phyloP scores from a whole-genome alignment of 1,139 yeast genomes.

The Hansenula sp. region DNA sequence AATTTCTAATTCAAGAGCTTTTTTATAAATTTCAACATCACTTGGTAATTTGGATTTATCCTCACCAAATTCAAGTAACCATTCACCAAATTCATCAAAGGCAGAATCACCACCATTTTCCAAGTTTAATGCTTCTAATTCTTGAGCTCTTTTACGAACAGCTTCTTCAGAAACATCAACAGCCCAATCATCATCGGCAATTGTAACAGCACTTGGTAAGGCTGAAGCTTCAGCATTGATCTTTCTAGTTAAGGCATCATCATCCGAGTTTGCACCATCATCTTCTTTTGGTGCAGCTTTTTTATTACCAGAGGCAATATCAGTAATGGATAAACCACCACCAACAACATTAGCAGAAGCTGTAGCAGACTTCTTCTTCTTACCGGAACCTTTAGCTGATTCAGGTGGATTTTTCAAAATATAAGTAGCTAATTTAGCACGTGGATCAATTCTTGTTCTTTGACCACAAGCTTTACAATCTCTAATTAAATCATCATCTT shows the following conservation, averaged over 20 bases:
- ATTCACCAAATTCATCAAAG: conserved; percentile 81
- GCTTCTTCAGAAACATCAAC: conserved; percentile 98
- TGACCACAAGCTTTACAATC: conserved; percentile 99
- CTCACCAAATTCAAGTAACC: conserved; percentile 65
- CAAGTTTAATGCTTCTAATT: conserved; percentile 58
- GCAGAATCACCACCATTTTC: conserved; percentile 34
- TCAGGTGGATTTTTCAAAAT: conserved; percentile 93
- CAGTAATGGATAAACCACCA: conserved; percentile 78
- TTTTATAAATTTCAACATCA: conserved; percentile 90
- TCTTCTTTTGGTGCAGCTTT: conserved; percentile 29
- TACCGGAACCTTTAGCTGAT: conserved; percentile 45
- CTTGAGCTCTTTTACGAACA: conserved; percentile 86
- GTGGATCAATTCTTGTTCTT: conserved; percentile 76
- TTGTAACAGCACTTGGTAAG: conserved; percentile 48
- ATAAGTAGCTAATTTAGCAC: conserved; percentile 82
- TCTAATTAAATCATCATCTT: conserved; percentile 73
- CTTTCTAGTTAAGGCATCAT: conserved; percentile 74
- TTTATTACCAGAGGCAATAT: conserved; percentile 49
- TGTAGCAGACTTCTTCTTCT: conserved; percentile 76
- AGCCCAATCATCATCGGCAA: conserved; percentile 94
- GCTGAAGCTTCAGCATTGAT: conserved; percentile 84
- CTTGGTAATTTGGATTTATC: conserved; percentile 60
- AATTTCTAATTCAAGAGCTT: conserved; percentile 77
- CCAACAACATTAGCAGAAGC: conserved; percentile 91
- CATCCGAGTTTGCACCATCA: conserved; percentile 48